Evolutionary conservation across 345 rosid species (phyloP), one percentile per base, ranked within the genome.

Genomic region (Durio zibethinus): DNA sequence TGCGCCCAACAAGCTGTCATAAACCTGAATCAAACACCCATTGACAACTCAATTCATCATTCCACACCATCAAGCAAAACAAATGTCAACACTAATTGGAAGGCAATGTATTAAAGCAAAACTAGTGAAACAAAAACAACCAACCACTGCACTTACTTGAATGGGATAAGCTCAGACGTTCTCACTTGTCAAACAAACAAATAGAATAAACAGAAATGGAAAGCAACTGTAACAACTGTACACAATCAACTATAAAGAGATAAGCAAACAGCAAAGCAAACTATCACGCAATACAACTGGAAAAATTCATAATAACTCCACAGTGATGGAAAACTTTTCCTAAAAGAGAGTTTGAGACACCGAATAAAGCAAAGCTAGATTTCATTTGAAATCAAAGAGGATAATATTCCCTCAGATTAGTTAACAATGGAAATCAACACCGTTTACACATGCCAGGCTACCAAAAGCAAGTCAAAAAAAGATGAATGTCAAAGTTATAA

Each of bases 11-110:
- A 92, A 83, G 94, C 92, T 90, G 91, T 91, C 90, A 91, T 63
- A 89, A 87, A 91, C 98, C 97, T 93, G 98, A 90, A 88, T 87
- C 92, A 93, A 93, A 90, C 85, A 91, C 85, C 85, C 94, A 89
- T 82, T 76, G 86, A 89, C 86, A 91, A 78, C 94, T 86, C 85
- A 89, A 88, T 84, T 82, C 88, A 90, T 88, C 92, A 91, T 87
- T 82, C 72, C 71, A 79, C 81, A 77, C 76, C 74, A 79, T 48
- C 82, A 80, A 72, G 68, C 84, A 80, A 72, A 82, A 57, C 74
- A 76, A 75, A 66, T 27, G 53, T 73, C 69, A 67, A 69, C 56
- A 71, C 50, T 66, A 84, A 73, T 56, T 57, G 25, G 65, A 74
- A 25, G 78, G 60, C 16, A 23, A 69, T 48, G 10, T 10, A 67